Percentiles rank a stretch among this genome's conserved stretches.
Conservation (phyloP, 2,329 filamentous ascomycete genomes). For the Pseudogymnoascus sp. region DNA sequence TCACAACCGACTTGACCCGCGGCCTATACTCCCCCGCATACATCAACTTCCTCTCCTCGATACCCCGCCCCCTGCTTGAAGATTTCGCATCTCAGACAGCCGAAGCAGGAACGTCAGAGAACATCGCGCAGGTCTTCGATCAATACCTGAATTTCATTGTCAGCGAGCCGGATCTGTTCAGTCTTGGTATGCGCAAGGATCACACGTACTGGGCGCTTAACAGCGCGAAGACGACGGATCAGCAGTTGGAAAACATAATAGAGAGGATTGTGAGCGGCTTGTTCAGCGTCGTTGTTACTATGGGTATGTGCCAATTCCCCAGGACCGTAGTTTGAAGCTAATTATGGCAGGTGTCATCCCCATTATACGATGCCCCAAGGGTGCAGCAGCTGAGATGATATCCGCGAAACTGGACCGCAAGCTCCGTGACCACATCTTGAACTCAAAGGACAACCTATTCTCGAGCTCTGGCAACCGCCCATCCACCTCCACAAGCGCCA, state of each 20-base stretch:
- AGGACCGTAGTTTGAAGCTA: constrained; percentile 17
- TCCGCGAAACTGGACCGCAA: constrained; percentile 91
- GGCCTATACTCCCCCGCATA: constrained; percentile 90
- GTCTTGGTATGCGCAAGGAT: constrained; percentile 81
- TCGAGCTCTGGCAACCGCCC: constrained; percentile 54
- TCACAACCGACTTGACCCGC: constrained; percentile 78
- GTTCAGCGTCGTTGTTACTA: constrained; percentile 98
- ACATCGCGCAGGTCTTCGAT: constrained; percentile 87
- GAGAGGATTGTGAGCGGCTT: constrained; percentile 90
- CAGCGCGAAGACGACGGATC: constrained; percentile 82
- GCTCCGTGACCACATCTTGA: constrained; percentile 89
- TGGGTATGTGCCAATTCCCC: constrained; percentile 53
- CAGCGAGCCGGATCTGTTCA: constrained; percentile 91
- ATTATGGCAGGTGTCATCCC: constrained; percentile 67
- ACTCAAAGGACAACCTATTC: constrained; percentile 97
- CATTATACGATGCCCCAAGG: constrained; percentile 90
- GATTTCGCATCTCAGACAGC: constrained; percentile 90
- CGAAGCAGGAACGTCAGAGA: constrained; percentile 74
- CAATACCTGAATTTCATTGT: constrained; percentile 98
- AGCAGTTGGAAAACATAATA: constrained; percentile 78
- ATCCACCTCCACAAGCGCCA: constrained; percentile 47
- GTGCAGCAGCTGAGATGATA: constrained; percentile 88
- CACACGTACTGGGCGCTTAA: constrained; percentile 95
- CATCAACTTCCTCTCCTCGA: constrained; percentile 92
- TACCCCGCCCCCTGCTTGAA: constrained; percentile 83